Evolutionary conservation across 2,329 filamentous ascomycete genomes (phyloP).

Genomic region (Mollisia scopiformis): DNA sequence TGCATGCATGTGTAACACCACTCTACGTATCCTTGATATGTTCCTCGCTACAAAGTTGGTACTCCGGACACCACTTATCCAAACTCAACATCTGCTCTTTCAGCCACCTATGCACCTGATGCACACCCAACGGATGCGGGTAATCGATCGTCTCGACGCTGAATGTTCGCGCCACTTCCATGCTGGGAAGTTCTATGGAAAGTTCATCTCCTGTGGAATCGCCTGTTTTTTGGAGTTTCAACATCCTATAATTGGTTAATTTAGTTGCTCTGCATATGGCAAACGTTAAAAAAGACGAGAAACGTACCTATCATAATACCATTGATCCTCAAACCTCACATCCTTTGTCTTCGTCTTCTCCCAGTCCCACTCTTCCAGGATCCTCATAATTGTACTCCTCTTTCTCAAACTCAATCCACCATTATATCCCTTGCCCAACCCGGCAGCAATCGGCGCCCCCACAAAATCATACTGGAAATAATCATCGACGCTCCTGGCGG

Average conservation of each 20-base stretch:
- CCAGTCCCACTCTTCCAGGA: slow-evolving; percentile 34
- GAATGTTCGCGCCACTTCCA: slow-evolving; percentile 35
- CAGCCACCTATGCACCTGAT: slow-evolving; percentile 34
- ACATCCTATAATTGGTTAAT: slow-evolving; percentile 20
- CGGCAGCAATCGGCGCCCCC: slow-evolving; percentile 36
- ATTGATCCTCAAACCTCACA: slow-evolving; percentile 34
- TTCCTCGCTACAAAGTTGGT: slow-evolving; percentile 7
- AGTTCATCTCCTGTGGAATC: slow-evolving; percentile 24
- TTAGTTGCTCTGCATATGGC: not conserved
- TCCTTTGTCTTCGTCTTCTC: slow-evolving; percentile 24
- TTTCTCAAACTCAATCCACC: slow-evolving; percentile 44
- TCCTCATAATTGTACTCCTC: slow-evolving; percentile 36
- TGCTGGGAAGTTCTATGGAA: slow-evolving; percentile 31
- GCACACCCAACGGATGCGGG: slow-evolving; percentile 36
- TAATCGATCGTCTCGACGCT: slow-evolving; percentile 36
- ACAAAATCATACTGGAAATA: slow-evolving; percentile 41
- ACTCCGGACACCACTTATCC: slow-evolving; percentile 25
- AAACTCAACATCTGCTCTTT: slow-evolving; percentile 23
- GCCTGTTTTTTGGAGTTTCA: slow-evolving; percentile 22
- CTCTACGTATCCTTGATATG: not conserved
- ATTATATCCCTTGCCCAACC: slow-evolving; percentile 36
- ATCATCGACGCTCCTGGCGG: slow-evolving; percentile 38
- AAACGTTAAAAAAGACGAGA: not conserved
- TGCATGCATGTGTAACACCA: not conserved
- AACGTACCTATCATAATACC: slow-evolving; percentile 34